Evolutionary conservation across 441 rosid species (phyloP), one percentile per base, ranked within the genome.

Genomic region (Mallotus japonicus): DNA sequence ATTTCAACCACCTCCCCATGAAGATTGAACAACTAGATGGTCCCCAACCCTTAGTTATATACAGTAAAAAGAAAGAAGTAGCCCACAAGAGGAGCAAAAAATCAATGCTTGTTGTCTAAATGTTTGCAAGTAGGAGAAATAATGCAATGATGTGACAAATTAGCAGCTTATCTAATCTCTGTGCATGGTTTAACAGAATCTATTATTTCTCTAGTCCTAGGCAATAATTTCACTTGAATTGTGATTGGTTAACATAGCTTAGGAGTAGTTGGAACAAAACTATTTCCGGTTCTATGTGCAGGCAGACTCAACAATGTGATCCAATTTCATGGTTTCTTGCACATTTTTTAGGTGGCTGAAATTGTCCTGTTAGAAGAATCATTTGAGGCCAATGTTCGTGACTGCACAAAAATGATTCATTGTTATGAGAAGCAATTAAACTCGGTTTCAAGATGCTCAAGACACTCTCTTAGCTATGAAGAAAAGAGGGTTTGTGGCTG

Each of bases 361-460:
- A 80, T 85, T 63, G 90, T 95, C 58, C 77, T 92, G 68, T 83
- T 76, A 6, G 81, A 92, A 79, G 95, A 84, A 83, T 90, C 95
- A 64, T 94, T 92, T 46, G 95, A 92, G 83, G 87, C 92, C 19
- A 86, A 86, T 78, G 79, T 88, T 61, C 96, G 96, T 56, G 97
- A 94, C 83, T 89, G 88, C 70, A 89, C 96, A 50, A 94, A 94
- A 81, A 71, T 92, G 81, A 94, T 94, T 42, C 92, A 92, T 71
- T 78, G 40, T 78, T 87, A 87, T 47, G 95, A 95, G 73, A 88
- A 85, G 80, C 86, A 82, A n/a, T n/a, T n/a, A n/a, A 69, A 86
- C 85, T 80, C 90, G 74, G 72, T 77, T 89, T 8, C 69, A 74
- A 79, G 87, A 85, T 63, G 97, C 97, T 54, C 91, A 89, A 82